Evolutionary conservation across 257 asterid genomes (phyloP), one percentile per base, ranked within the genome.

Genomic region (Przewalskia tangutica): DNA sequence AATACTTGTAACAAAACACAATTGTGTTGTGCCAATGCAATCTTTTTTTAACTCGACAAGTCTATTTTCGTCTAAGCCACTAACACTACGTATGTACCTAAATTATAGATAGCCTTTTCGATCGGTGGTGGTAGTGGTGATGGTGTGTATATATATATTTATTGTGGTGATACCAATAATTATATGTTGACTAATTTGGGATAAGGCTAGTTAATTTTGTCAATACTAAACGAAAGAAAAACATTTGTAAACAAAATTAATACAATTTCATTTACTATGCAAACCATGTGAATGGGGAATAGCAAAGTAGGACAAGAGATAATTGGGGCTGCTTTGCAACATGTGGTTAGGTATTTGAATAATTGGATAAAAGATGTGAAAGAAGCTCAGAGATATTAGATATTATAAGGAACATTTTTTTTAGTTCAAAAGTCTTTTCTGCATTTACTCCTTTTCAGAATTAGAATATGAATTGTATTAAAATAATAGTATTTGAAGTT

Each of bases 301-400:
- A 32, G 42, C 11, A 20, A 18, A 6, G 78, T 42, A 46, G 38
- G 78, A 44, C 18, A 46, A 71, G 51, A 73, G 60, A 73, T 27
- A 27, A 73, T 23, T 73, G 79, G 79, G 44, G 12, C 60, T 60
- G 12, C 40, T 48, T 73, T 23, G 16, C 9, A 42, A 23, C 60
- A 73, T 48, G 55, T 73, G 23, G 23, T 71, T 73, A 48, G 79
- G 60, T 73, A 48, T 79, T 85, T 59, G 84, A 82, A 66, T 50
- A 23, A 40, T 79, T 59, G 82, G 44, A 12, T 73, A 27, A 50
- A 36, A 79, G 27, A 55, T 46, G 4, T 16, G 23, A 56, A 32
- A 59, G 20, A 27, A 67, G 20, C 34, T 67, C n/a, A n/a, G 27
- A 36, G 59, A 66, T 67, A 68, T 76, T 77, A 34, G 8, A 34